Evolutionary conservation across 495 filamentous ascomycete species (phyloP).

Genomic region (Hyphodiscus hymeniophilus): DNA sequence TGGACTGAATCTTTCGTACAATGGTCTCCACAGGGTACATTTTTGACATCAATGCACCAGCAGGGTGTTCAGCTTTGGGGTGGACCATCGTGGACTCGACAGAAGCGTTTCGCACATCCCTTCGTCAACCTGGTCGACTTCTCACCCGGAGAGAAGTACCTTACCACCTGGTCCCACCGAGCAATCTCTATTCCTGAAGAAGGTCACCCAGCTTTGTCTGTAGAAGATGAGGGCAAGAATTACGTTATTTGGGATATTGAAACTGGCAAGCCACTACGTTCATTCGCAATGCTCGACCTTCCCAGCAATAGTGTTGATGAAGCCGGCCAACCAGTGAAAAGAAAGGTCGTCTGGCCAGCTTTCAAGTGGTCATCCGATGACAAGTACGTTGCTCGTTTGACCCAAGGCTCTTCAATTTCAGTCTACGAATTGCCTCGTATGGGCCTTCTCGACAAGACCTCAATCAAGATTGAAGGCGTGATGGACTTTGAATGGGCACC

Average conservation of each 20-base stretch:
- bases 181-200: constrained; percentile 84
- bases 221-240: constrained; percentile 97
- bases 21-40: constrained; percentile 95
- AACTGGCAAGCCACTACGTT: constrained; percentile 80
- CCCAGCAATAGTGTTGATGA: constrained; percentile 48
- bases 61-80: constrained; percentile 98
- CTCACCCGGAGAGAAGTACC: constrained; percentile 84
- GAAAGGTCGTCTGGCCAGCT: constrained; percentile 94
- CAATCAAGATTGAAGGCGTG: constrained; percentile 90
- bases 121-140: constrained; percentile 94
- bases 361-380: constrained; percentile 99
- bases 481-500: constrained; percentile 98
- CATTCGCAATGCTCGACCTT: constrained; percentile 79
- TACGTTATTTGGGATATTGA: constrained; percentile 98
- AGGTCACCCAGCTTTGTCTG: constrained; percentile 66
- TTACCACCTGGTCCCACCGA: constrained; percentile 92
- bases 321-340: constrained; percentile 61
- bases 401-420: constrained; percentile 79
- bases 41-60: constrained; percentile 84
- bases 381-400: constrained; percentile 91
- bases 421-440: constrained; percentile 92
- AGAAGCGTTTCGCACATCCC: constrained; percentile 89
- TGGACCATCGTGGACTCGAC: constrained; percentile 77
- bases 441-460: constrained; percentile 79
- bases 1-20: constrained; percentile 98